Evolutionary conservation across 169 alveolate genomes (phyloP).

Genomic region (Plasmodium gonderi): DNA sequence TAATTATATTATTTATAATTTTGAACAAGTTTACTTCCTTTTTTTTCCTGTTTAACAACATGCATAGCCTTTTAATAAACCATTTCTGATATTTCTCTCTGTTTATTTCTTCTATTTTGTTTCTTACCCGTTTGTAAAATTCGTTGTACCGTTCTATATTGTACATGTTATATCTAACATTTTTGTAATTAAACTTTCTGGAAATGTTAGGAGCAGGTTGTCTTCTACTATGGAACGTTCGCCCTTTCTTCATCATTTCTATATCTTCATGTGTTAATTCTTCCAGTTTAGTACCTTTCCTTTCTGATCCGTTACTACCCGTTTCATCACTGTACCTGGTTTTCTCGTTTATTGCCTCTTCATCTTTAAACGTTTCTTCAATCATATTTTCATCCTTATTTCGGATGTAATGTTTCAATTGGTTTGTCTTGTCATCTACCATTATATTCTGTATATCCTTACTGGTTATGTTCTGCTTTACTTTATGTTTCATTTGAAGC

Average conservation of each 20-base stretch:
- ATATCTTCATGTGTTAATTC: neutral
- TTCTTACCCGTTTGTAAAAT: neutral
- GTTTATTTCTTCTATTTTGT: slow-evolving; percentile 14
- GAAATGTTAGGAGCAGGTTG: neutral
- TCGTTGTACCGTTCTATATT: slow-evolving; percentile 28
- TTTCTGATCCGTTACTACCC: neutral
- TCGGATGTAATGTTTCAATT: neutral
- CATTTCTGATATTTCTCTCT: slow-evolving; percentile 14
- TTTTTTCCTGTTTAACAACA: neutral
- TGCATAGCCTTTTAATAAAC: slow-evolving; percentile 22
- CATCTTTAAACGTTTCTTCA: slow-evolving; percentile 2
- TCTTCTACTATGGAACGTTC: neutral
- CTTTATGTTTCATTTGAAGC: neutral
- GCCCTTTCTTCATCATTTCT: neutral
- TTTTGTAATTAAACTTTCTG: neutral
- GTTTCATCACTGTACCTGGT: neutral
- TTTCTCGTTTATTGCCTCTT: slow-evolving; percentile 13
- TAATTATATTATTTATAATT: slow-evolving; percentile 14
- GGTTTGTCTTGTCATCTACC: neutral
- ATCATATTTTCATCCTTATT: neutral
- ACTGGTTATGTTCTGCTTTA: neutral
- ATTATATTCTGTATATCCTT: neutral
- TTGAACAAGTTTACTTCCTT: slow-evolving; percentile 7
- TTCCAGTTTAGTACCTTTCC: too few species aligned
- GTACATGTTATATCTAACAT: slow-evolving; percentile 20